Evolutionary conservation across 1,139 yeast genomes (phyloP).

Genomic region (Geotrichum reessii): DNA sequence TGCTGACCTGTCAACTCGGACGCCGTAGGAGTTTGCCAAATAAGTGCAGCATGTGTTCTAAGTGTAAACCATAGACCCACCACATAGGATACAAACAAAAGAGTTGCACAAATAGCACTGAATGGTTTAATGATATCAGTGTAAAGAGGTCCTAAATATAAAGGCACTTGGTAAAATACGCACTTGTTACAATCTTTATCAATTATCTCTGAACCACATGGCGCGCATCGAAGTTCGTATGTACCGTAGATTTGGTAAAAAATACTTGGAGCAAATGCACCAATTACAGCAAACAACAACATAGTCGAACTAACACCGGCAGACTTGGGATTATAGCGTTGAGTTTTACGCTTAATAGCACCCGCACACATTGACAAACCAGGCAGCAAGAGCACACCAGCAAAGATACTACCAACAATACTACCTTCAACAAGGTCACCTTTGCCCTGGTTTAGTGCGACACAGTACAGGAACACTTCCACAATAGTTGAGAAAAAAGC

Average conservation of each 20-base stretch:
- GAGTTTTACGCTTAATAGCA: slow-evolving; percentile 84
- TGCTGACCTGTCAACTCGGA: slow-evolving; percentile 29
- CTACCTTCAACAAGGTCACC: slow-evolving; percentile 94
- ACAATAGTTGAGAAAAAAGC: slow-evolving; percentile 96
- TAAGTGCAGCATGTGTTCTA: slow-evolving; percentile 92
- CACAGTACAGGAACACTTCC: slow-evolving; percentile 86
- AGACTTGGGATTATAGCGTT: slow-evolving; percentile 87
- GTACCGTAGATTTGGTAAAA: slow-evolving; percentile 89
- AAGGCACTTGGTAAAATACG: slow-evolving; percentile 71
- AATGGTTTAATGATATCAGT: slow-evolving; percentile 68
- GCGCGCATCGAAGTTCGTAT: slow-evolving; percentile 69
- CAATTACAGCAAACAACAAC: slow-evolving; percentile 84
- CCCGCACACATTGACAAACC: slow-evolving; percentile 98
- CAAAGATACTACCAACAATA: slow-evolving; percentile 90
- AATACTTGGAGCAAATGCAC: slow-evolving; percentile 89
- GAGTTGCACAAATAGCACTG: slow-evolving; percentile 70
- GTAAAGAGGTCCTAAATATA: slow-evolving; percentile 58
- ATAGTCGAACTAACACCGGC: slow-evolving; percentile 97
- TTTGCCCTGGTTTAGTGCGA: slow-evolving; percentile 79
- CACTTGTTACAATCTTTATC: slow-evolving; percentile 56
- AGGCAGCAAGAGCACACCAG: slow-evolving; percentile 85
- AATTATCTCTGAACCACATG: slow-evolving; percentile 35
- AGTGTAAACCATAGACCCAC: slow-evolving; percentile 90
- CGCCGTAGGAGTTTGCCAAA: slow-evolving; percentile 72
- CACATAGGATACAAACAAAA: slow-evolving; percentile 80